A percentile compares a stretch with the other conserved stretches of the same genome.
phyloP scores from a whole-genome alignment of 2,329 filamentous ascomycete genomes.

The Periconia digitata region DNA sequence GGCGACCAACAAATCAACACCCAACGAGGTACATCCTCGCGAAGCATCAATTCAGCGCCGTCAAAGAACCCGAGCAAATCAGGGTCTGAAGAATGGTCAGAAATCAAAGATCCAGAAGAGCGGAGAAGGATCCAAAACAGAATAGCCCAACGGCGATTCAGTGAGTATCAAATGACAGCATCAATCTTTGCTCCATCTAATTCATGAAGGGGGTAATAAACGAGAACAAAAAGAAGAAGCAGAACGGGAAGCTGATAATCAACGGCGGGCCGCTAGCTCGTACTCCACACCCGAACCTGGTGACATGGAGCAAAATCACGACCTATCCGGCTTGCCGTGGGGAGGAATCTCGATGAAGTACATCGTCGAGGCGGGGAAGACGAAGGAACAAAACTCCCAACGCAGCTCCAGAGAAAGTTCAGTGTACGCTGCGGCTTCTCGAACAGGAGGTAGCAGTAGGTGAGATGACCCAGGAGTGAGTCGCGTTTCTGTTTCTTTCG shows the following conservation, averaged over 20 bases:
- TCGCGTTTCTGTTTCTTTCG: conserved; percentile 15
- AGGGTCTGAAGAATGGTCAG: conserved; percentile 65
- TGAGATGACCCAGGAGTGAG: conserved; percentile 38
- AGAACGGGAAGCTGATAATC: conserved; percentile 65
- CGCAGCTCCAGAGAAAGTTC: conserved; percentile 45
- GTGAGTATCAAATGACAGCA: conserved; percentile 51
- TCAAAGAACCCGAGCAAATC: conserved; percentile 19
- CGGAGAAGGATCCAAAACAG: conserved; percentile 75
- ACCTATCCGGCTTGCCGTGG: conserved; percentile 70
- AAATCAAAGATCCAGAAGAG: conserved; percentile 69
- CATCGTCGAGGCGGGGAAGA: conserved; percentile 49
- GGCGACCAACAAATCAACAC: conserved; percentile 18
- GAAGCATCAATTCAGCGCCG: conserved; percentile 15
- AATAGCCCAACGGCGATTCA: conserved; percentile 74
- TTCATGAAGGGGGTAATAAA: conserved; percentile 64
- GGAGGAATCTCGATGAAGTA: conserved; percentile 66
- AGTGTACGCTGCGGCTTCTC: conserved; percentile 39
- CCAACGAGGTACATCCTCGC: conserved; percentile 19
- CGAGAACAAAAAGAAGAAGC: conserved; percentile 67
- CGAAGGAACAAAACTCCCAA: conserved; percentile 48
- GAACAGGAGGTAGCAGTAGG: conserved; percentile 43
- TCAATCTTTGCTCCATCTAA: conserved; percentile 6
- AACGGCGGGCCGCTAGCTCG: conserved; percentile 62
- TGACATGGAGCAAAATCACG: conserved; percentile 56
- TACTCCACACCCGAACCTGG: conserved; percentile 63